Evolutionary conservation across 192 early-diverging fungal species (phyloP), one percentile per base, ranked within the genome.

Genomic region (Coemansia sp.): DNA sequence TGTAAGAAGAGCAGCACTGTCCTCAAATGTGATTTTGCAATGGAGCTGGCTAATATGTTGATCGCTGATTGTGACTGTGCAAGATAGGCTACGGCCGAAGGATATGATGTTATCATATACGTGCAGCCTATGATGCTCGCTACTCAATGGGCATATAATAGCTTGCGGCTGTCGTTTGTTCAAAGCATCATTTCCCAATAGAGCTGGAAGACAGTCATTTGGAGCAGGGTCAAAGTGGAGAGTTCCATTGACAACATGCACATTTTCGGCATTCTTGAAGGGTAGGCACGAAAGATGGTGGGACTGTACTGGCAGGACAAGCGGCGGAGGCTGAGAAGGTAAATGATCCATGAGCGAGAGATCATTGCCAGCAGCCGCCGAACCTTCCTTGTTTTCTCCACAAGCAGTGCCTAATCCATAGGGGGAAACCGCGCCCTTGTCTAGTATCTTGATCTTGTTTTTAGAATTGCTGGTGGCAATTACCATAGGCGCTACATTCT

Each of bases 21-120:
- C 31, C 6, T 28, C 37, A 7, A 59, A 31, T 25, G 66, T 63
- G 13, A 81, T 37, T 30, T 35, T 58, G 57, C 79, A 81, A 43
- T 81, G 79, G 12, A 28, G 35, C 29, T 69, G 59, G 58, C 79
- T 81, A 5, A 81, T 72, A 42, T 70, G 73, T 15, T 63, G 30
- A 15, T 81, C 79, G 49, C 61, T 53, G 21, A 81, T 68, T 21
- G 21, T 34, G 12, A 81, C 15, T 7, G 69, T 56, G 59, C 78
- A 74, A 13, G 35, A 66, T 55, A 72, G 13, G 37, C 55, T 31
- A 16, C 78, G 72, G 8, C 78, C 78, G 60, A 81, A 70, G 8
- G 66, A 49, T 4, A 63, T 25, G 0, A 46, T 26, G 7, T 30
- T 62, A 49, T 71, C 63, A 29, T 61, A 33, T 10, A 70, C 21